A percentile compares a stretch with the other conserved stretches of the same genome.
Evolutionary conservation across 352 stramenopile genomes (phyloP).

Genomic region (Phytophthora sp.): DNA sequence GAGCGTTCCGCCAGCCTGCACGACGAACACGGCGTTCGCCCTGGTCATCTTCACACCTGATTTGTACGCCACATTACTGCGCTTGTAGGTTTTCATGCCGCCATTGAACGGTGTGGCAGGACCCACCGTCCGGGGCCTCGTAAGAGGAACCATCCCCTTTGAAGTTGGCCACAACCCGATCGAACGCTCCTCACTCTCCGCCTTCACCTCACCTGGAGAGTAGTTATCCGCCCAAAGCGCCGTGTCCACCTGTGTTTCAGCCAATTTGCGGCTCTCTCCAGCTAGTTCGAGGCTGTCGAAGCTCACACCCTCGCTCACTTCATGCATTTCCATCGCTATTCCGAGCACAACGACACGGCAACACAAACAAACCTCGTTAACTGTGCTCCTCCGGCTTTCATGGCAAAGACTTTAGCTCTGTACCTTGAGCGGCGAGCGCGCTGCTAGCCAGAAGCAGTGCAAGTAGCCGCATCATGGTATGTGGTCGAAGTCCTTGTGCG

Average conservation of each 20-base stretch:
- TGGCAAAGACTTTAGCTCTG: background rate
- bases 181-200: slow-evolving; percentile 32
- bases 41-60: slow-evolving; percentile 37
- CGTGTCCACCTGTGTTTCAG: slow-evolving; percentile 12
- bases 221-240: slow-evolving; percentile 17
- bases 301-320: slow-evolving; percentile 16
- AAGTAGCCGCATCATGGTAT: slow-evolving; percentile 34
- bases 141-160: slow-evolving; percentile 44
- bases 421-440: slow-evolving; percentile 32
- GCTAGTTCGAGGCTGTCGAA: slow-evolving; percentile 21
- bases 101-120: slow-evolving; percentile 56
- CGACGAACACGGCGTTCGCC: slow-evolving; percentile 65
- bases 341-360: slow-evolving; percentile 12
- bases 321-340: slow-evolving; percentile 11
- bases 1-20: slow-evolving; percentile 60
- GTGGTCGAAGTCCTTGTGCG: slow-evolving; percentile 32
- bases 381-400: background rate
- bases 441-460: slow-evolving; percentile 28
- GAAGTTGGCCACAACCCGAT: slow-evolving; percentile 47
- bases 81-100: slow-evolving; percentile 66
- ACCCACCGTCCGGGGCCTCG: slow-evolving; percentile 31
- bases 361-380: slow-evolving; percentile 5
- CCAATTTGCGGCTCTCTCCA: slow-evolving; percentile 22
- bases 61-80: slow-evolving; percentile 56
- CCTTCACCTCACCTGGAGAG: slow-evolving; percentile 23